Evolutionary conservation across 2,329 filamentous ascomycete species (phyloP), one percentile per base, ranked within the genome.

Genomic region (Nothophoma quercina): DNA sequence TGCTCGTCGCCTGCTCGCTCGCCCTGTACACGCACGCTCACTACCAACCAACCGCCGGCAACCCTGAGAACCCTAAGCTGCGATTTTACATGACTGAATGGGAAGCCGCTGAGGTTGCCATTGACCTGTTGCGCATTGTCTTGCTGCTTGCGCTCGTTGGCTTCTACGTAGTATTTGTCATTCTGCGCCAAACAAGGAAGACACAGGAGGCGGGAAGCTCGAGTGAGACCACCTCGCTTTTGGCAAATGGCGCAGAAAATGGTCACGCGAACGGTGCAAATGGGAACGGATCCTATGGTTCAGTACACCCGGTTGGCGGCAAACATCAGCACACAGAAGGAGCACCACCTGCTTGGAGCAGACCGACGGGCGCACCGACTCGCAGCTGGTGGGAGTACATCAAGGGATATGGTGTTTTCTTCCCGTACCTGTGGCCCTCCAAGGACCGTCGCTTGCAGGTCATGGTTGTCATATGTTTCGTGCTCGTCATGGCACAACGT

Each of bases 311-410:
- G 9, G 76, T 66, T 9, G 69, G 79, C 59, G 73, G 74, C 60
- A 76, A 78, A 56, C 69, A 78, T 47, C 55, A 77, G 40, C 74
- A 78, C 58, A 72, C 79, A 18, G 75, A 81, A 56, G 88, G 91
- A 51, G 83, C 85, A 43, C 85, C 85, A 19, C 86, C 88, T 8
- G 91, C 90, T 5, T 98, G 96, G 81, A 96, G 96, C 73, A 88
- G 93, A 63, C 93, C 93, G 2, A 88, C 89, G 29, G 93, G 91
- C 59, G 84, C 91, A 7, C 93, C 91, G 2, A 89, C 90, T 63
- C 91, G 90, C 62, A 95, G 88, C 44, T 99, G 95, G 95, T 96
- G 90, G 86, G 93, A 98, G 70, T 99, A 99, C 73, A 79, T 97
- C 55, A 87, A 88, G 59, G 92, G 93, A 36, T 99, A 98, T 74